These are phyloP conservation scores for Benincasa hispida DNA, from an alignment of 306 rosid genomes.

Conservation along the genomic window DNA sequence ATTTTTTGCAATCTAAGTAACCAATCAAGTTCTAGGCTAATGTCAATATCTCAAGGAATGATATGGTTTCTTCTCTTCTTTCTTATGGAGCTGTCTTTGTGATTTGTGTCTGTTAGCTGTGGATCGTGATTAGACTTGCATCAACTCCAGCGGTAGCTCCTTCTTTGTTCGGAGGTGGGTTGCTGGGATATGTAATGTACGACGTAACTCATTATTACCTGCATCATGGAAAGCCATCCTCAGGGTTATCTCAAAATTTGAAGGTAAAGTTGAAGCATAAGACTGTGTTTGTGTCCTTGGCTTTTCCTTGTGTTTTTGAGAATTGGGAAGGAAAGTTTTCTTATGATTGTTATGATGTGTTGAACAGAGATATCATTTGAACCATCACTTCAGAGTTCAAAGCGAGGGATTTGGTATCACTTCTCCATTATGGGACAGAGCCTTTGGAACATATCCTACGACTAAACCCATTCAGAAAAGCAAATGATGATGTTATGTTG, in stretches of 20 bases:
- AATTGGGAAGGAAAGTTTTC: neutral
- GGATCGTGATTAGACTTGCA: constrained; percentile 15
- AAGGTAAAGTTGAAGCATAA: constrained; percentile 7
- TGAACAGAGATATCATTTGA: constrained; percentile 23
- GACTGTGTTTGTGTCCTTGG: neutral
- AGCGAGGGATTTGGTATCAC: constrained; percentile 26
- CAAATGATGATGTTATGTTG: neutral
- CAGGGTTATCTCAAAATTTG: constrained; percentile 13
- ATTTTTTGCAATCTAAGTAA: neutral
- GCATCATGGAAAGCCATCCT: constrained; percentile 27
- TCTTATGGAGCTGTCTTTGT: neutral
- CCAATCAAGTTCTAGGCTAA: neutral
- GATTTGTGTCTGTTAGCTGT: constrained; percentile 10
- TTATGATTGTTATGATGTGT: neutral
- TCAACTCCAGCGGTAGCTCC: constrained; percentile 18
- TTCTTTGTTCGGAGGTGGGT: constrained; percentile 20
- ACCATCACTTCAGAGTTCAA: constrained; percentile 23
- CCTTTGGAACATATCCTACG: constrained; percentile 23
- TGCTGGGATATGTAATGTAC: constrained; percentile 24
- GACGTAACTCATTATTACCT: constrained; percentile 29
- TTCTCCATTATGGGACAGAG: constrained; percentile 26
- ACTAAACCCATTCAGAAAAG: constrained; percentile 3
- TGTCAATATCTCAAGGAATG: neutral
- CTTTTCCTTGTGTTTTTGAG: neutral
- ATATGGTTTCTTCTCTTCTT: neutral